phyloP scores from a whole-genome alignment of 768 basidiomycete species.

The Boletus pseudo-olivaceus region DNA sequence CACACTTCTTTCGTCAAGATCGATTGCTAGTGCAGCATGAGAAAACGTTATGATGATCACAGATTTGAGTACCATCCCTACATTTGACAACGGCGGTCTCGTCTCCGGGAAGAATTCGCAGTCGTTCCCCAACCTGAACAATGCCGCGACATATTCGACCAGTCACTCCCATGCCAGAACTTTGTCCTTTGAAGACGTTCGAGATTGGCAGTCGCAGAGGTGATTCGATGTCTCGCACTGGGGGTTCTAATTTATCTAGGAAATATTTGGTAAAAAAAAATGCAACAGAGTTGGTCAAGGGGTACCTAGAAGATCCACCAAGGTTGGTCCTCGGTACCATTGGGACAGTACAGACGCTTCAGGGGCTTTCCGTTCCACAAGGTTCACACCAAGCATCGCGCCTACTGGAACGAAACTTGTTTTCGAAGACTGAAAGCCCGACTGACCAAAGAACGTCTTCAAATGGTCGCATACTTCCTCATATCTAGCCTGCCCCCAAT shows the following conservation, averaged over 20 bases:
- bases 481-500: conserved; percentile 80
- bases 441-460: conserved; percentile 78
- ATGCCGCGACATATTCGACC: conserved; percentile 86
- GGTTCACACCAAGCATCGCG: conserved; percentile 87
- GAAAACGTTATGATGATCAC: background rate
- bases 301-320: conserved; percentile 80
- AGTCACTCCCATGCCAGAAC: conserved; percentile 71
- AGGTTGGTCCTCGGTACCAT: conserved; percentile 87
- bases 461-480: conserved; percentile 76
- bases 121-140: conserved; percentile 85
- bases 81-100: conserved; percentile 79
- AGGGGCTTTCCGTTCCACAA: conserved; percentile 49
- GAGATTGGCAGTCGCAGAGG: conserved; percentile 87
- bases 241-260: conserved; percentile 78
- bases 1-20: conserved; percentile 70
- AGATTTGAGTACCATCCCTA: conserved; percentile 25
- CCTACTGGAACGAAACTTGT: conserved; percentile 84
- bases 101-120: conserved; percentile 89
- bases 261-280: background rate
- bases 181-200: conserved; percentile 91
- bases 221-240: conserved; percentile 66
- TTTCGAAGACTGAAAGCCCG: conserved; percentile 80
- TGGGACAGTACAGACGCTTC: conserved; percentile 44
- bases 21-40: conserved; percentile 58
- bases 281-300: background rate